Percentiles rank a stretch among this genome's conserved stretches.
Evolutionary conservation across 129 eudicot species (phyloP).

Genomic region (Glebionis coronaria): DNA sequence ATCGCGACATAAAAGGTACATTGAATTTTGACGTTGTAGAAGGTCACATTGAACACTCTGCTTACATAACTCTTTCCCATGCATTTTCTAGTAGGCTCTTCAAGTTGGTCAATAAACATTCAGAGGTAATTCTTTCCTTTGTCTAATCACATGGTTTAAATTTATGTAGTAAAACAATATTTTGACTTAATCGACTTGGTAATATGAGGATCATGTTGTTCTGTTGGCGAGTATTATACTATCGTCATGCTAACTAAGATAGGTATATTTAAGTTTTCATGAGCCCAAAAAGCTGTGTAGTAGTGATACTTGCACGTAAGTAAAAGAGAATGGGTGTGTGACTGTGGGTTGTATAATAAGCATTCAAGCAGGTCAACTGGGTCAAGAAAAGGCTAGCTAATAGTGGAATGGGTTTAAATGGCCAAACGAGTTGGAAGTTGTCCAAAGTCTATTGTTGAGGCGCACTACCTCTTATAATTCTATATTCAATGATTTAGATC

Average conservation of each 20-base stretch:
- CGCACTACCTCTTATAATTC: background rate
- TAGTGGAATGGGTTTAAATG: background rate
- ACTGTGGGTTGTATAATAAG: background rate
- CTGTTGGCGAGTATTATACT: background rate
- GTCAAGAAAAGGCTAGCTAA: background rate
- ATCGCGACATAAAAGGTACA: slow-evolving; percentile 46
- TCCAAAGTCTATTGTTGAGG: background rate
- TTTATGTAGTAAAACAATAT: background rate
- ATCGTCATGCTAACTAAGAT: background rate
- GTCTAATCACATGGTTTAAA: background rate
- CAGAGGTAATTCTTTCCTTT: slow-evolving; percentile 33
- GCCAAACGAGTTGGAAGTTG: background rate
- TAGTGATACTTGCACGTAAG: background rate
- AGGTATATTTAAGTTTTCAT: background rate
- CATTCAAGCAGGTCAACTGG: background rate
- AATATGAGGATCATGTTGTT: background rate
- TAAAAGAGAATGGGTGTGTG: too few relatives aligned
- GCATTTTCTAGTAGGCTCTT: slow-evolving; percentile 50
- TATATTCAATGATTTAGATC: background rate
- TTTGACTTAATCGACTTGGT: background rate
- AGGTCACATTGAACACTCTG: slow-evolving; percentile 49
- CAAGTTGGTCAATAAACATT: slow-evolving; percentile 30
- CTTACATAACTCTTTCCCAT: slow-evolving; percentile 39
- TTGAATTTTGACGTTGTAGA: slow-evolving; percentile 50
- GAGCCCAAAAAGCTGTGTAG: background rate